Evolutionary conservation across 768 basidiomycete species (phyloP), one percentile per base, ranked within the genome.

Genomic region (Mycena sanguinolenta): DNA sequence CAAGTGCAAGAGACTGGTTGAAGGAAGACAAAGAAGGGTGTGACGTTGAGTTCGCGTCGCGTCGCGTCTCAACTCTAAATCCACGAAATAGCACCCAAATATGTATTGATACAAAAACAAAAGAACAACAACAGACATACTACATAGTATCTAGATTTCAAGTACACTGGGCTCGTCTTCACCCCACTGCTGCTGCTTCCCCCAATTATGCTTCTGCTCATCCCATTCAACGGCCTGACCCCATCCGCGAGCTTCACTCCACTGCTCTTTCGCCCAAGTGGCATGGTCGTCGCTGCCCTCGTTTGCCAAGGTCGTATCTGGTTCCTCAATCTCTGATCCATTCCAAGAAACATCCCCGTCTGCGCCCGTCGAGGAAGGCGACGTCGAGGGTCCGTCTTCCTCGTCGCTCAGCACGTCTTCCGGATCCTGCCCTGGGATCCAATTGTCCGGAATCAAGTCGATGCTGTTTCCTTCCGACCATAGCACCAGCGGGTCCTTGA

Each of bases 311-410:
- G 58, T 67, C 23, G 30, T 23, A 42, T 69, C 58, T n/a, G 23
- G 79, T 77, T 54, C 60, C 54, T 81, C 84, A 12, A 79, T 79
- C 44, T 81, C 84, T 1, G 84, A 84, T 32, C 78, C 81, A 74
- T 79, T 79, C 79, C 81, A 80, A 50, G 84, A 85, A 19, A 84
- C 72, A 63, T 85, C 84, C 21, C 83, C 85, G 21, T 86, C 86
- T 34, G 78, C 81, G 0, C 80, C 84, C 0, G 79, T 83, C 14
- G 82, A 81, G 23, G 73, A 73, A 17, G 63, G 38, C 12, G 65
- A 60, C 34, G 65, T 44, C 25, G 72, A 65, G 27, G 38, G 58
- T n/a, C 57, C 75, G 61, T 77, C 77, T 4, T 78, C 80, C 19
- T 75, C 77, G 42, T 77, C 76, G 67, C 77, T 78, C 52, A 65